phyloP scores from a whole-genome alignment of 371 early-diverging fungal genomes.

The Apophysomyces trapeziformis region DNA sequence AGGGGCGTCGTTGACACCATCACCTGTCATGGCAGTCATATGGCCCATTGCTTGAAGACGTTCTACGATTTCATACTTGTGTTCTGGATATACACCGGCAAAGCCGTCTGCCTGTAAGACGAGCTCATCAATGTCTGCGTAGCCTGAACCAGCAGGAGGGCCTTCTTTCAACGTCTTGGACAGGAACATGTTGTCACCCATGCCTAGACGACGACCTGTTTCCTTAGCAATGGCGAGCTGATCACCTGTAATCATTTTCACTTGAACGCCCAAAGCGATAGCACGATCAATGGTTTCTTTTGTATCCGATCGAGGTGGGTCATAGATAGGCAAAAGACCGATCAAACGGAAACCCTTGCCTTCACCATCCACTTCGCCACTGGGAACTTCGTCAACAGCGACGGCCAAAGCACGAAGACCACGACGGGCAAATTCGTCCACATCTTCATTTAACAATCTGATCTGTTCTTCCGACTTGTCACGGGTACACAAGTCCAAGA shows the following conservation, averaged over 20 bases:
- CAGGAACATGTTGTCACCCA: slow-evolving; percentile 75
- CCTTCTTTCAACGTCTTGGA: slow-evolving; percentile 77
- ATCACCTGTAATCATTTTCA: slow-evolving; percentile 97
- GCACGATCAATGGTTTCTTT: slow-evolving; percentile 86
- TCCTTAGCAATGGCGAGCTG: slow-evolving; percentile 91
- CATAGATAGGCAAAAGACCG: slow-evolving; percentile 81
- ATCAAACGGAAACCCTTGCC: slow-evolving; percentile 59
- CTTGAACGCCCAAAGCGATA: slow-evolving; percentile 84
- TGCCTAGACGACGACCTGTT: slow-evolving; percentile 75
- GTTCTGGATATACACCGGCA: slow-evolving; percentile 92
- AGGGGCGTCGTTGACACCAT: slow-evolving; percentile 96
- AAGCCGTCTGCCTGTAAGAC: slow-evolving; percentile 83
- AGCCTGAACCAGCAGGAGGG: slow-evolving; percentile 70
- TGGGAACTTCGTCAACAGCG: slow-evolving; percentile 68
- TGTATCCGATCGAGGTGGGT: slow-evolving; percentile 86
- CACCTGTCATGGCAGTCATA: slow-evolving; percentile 93
- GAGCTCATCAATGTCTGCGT: slow-evolving; percentile 77
- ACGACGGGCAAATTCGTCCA: slow-evolving; percentile 75
- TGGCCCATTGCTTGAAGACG: slow-evolving; percentile 83
- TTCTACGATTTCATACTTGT: slow-evolving; percentile 92
- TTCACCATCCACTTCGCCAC: slow-evolving; percentile 45
- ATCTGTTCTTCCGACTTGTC: slow-evolving; percentile 67
- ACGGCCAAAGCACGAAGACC: slow-evolving; percentile 89
- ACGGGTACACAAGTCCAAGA: slow-evolving; percentile 70
- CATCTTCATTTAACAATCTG: slow-evolving; percentile 61